A percentile compares a stretch with the other conserved stretches of the same genome.
phyloP scores from a whole-genome alignment of 2,329 filamentous ascomycete genomes.

The Periglandula ipomoeae region DNA sequence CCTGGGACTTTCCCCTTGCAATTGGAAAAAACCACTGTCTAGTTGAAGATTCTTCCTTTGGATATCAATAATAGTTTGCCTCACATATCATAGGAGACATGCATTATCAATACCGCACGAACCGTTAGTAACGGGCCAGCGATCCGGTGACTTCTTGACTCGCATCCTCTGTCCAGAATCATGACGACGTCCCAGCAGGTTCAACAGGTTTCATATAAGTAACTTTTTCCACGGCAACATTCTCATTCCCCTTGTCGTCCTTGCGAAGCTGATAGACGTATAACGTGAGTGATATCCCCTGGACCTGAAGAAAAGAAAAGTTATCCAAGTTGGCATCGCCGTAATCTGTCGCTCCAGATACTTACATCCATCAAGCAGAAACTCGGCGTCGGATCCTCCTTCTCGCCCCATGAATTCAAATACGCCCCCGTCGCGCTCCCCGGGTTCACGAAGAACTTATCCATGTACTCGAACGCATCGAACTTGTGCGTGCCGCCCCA shows the following conservation, averaged over 20 bases:
- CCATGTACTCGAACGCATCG: slow-evolving; percentile 64
- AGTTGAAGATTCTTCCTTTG: slow-evolving; percentile 11
- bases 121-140: neutral
- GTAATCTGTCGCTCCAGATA: no score
- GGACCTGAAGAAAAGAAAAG: slow-evolving; percentile 50
- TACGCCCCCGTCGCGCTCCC: slow-evolving; percentile 58
- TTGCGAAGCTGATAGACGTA: slow-evolving; percentile 87
- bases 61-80: slow-evolving; percentile 8
- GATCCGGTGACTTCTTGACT: neutral
- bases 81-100: slow-evolving; percentile 9
- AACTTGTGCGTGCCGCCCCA: slow-evolving; percentile 61
- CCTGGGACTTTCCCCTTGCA: slow-evolving; percentile 6
- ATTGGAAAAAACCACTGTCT: slow-evolving; percentile 9
- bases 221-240: slow-evolving; percentile 76
- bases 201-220: slow-evolving; percentile 72
- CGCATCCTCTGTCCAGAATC: slow-evolving; percentile 7
- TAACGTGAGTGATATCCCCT: slow-evolving; percentile 89
- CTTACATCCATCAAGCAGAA: slow-evolving; percentile 97
- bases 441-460: slow-evolving; percentile 65
- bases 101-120: slow-evolving; percentile 13
- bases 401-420: slow-evolving; percentile 47
- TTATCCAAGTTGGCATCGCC: neutral
- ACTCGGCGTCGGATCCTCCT: slow-evolving; percentile 74
- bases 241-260: slow-evolving; percentile 67
- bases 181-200: slow-evolving; percentile 43